Percentiles rank a stretch among this genome's conserved stretches.
Conservation (phyloP, 2,329 filamentous ascomycete species). For the Exophiala xenobiotica region DNA sequence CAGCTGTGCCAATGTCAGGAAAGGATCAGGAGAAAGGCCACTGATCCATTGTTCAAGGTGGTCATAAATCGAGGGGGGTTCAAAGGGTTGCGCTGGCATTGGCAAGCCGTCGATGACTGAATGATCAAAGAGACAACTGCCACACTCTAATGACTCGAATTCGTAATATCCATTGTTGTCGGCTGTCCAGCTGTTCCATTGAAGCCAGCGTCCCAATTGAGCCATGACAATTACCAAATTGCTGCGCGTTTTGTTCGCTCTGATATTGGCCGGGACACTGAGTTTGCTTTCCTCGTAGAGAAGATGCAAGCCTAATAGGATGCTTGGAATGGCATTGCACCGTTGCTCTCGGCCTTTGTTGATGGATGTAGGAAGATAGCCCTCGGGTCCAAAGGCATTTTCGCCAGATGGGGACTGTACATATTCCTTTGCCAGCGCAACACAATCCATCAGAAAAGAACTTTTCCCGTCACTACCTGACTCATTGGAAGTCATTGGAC, state of each 20-base stretch:
- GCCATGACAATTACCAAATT: conserved; percentile 71
- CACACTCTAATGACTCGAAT: conserved; percentile 58
- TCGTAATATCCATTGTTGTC: conserved; percentile 56
- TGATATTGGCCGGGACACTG: conserved; percentile 57
- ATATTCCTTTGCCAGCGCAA: conserved; percentile 65
- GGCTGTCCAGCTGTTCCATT: conserved; percentile 65
- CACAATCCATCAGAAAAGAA: conserved; percentile 47
- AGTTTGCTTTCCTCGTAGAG: conserved; percentile 89
- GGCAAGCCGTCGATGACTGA: conserved; percentile 45
- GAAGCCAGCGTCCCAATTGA: conserved; percentile 79
- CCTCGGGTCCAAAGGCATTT: conserved; percentile 53
- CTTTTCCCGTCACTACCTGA: conserved; percentile 13
- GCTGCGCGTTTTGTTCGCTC: conserved; percentile 43
- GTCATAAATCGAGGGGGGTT: conserved; percentile 60
- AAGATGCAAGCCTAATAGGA: conserved; percentile 75
- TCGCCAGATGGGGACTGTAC: conserved; percentile 60
- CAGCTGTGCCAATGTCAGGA: conserved; percentile 53
- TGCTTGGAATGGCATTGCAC: conserved; percentile 64
- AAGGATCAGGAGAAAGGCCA: conserved; percentile 37
- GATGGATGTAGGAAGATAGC: conserved; percentile 64
- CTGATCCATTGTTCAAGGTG: conserved; percentile 44
- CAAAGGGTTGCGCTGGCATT: conserved; percentile 51
- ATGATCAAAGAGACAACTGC: conserved; percentile 58
- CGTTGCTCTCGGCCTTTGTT: conserved; percentile 57
- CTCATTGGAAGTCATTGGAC: conserved; percentile 33